Conservation (phyloP, 352 stramenopile genomes). For the Globisporangium emineosum region DNA sequence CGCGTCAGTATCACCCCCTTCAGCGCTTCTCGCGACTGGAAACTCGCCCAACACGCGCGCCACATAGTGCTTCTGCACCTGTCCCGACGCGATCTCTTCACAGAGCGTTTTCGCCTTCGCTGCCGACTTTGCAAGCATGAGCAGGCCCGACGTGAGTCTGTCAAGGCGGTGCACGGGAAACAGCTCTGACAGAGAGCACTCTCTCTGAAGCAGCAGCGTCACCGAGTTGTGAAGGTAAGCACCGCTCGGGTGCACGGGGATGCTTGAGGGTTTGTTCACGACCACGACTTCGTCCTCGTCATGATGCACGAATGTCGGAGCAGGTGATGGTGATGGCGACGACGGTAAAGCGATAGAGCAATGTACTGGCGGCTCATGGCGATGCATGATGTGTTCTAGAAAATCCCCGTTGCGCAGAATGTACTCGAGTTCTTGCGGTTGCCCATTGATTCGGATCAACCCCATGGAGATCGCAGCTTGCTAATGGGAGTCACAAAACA, state of each 20-base stretch:
- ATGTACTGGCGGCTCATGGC: conserved; percentile 90
- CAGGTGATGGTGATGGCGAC: background rate
- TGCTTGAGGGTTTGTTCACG: conserved; percentile 79
- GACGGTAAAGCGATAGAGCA: conserved; percentile 14
- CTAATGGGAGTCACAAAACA: conserved; percentile 20
- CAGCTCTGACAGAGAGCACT: conserved; percentile 34
- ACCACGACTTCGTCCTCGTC: conserved; percentile 56
- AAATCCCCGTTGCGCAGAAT: conserved; percentile 83
- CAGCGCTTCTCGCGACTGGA: conserved; percentile 14
- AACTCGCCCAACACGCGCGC: conserved; percentile 46
- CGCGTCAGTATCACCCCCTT: conserved; percentile 10
- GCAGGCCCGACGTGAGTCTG: conserved; percentile 86
- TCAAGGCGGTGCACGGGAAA: conserved; percentile 92
- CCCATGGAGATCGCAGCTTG: conserved; percentile 74
- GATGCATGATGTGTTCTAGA: conserved; percentile 89
- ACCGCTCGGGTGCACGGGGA: conserved; percentile 92
- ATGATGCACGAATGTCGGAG: conserved; percentile 34
- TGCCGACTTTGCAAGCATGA: conserved; percentile 51
- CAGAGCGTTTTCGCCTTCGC: conserved; percentile 40
- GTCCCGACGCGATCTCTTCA: conserved; percentile 31
- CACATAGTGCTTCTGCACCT: conserved; percentile 55
- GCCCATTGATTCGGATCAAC: conserved; percentile 85
- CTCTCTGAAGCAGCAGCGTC: conserved; percentile 37
- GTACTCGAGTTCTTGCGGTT: conserved; percentile 45
- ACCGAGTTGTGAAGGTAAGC: conserved; percentile 91